phyloP scores from a whole-genome alignment of 2,329 filamentous ascomycete species.

The Fusarium chuoi region DNA sequence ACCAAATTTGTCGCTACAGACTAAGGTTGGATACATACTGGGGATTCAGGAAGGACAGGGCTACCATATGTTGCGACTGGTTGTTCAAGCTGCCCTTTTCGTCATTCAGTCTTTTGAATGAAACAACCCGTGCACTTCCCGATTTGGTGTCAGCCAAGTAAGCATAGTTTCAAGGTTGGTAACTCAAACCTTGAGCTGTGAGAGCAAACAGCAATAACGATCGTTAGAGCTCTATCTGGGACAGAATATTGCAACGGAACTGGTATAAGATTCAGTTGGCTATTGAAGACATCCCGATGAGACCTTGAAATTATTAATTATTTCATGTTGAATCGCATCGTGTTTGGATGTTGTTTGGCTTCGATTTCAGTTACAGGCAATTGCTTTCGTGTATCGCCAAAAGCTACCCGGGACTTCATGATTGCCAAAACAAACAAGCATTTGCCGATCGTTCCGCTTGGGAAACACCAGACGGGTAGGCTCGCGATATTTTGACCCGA shows the following conservation, averaged over 20 bases:
- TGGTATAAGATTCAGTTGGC: neutral
- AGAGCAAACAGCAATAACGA: neutral
- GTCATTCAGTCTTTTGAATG: neutral
- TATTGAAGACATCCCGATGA: no score
- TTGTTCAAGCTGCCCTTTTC: neutral
- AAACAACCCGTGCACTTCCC: neutral
- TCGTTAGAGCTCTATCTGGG: neutral
- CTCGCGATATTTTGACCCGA: neutral
- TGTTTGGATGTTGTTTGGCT: neutral
- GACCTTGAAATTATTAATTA: neutral
- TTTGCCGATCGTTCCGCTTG: neutral
- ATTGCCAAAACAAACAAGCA: neutral
- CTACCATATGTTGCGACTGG: conserved; percentile 4
- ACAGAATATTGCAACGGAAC: neutral
- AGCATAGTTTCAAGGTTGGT: conserved; percentile 35
- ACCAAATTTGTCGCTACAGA: neutral
- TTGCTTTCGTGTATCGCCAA: neutral
- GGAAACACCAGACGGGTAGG: neutral
- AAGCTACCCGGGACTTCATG: conserved; percentile 27
- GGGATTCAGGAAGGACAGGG: conserved; percentile 35
- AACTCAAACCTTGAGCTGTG: neutral
- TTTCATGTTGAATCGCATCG: neutral
- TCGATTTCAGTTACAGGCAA: neutral
- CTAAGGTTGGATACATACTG: neutral
- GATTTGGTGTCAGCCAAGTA: neutral